Conservation (phyloP, 1,284 basidiomycete genomes). For the Puccinia coronata region DNA sequence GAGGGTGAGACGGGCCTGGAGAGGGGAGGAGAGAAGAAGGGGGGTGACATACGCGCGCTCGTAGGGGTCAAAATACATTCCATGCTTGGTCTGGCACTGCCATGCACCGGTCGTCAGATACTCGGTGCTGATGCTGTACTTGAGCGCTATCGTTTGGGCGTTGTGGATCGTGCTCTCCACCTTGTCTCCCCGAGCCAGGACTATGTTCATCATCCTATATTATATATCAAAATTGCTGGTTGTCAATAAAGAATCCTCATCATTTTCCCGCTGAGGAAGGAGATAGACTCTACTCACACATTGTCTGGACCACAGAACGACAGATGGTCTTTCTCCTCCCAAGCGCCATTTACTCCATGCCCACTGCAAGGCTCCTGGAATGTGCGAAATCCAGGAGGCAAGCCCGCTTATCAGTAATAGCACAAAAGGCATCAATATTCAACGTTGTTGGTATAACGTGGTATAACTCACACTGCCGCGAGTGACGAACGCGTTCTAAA, state of each 20-base stretch:
- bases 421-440: not conserved
- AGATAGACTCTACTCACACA: not conserved
- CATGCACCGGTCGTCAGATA: slow-evolving; percentile 33
- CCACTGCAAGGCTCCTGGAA: slow-evolving; percentile 33
- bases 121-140: slow-evolving; percentile 45
- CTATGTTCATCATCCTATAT: slow-evolving; percentile 43
- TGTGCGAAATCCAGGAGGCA: not conserved
- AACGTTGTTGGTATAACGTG: too few species aligned
- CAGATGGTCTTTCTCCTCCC: slow-evolving; percentile 22
- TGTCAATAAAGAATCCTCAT: not conserved
- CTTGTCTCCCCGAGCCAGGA: slow-evolving; percentile 26
- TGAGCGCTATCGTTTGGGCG: slow-evolving; percentile 13
- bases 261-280: not conserved
- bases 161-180: slow-evolving; percentile 21
- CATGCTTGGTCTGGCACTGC: slow-evolving; percentile 41
- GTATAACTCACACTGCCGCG: slow-evolving; percentile 36
- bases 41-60: slow-evolving; percentile 14
- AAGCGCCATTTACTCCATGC: slow-evolving; percentile 30
- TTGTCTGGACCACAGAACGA: slow-evolving; percentile 40
- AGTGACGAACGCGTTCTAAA: slow-evolving; percentile 43
- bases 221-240: not conserved
- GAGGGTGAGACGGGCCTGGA: not conserved
- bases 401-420: not conserved
- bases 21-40: not conserved
- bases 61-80: slow-evolving; percentile 40